phyloP scores from a whole-genome alignment of 2,329 filamentous ascomycete species.

The Cladosporium sp. region DNA sequence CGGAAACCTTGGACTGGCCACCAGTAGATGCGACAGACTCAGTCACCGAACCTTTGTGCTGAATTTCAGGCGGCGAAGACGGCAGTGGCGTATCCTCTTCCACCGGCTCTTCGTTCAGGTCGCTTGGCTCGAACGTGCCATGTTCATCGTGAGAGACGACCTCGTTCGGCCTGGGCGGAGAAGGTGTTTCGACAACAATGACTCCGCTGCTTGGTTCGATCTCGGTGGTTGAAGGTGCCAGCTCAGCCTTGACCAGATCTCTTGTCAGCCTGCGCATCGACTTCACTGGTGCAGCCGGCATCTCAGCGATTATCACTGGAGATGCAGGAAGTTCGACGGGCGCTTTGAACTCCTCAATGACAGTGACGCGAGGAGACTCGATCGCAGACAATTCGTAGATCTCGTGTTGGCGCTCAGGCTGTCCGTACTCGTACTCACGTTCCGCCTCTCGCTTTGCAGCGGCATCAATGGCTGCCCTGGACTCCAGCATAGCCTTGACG shows the following conservation, averaged over 20 bases:
- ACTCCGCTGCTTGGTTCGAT: slow-evolving; percentile 15
- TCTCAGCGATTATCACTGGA: slow-evolving; percentile 34
- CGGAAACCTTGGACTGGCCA: slow-evolving; percentile 28
- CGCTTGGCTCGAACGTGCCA: not conserved
- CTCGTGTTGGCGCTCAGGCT: slow-evolving; percentile 24
- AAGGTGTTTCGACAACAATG: slow-evolving; percentile 3
- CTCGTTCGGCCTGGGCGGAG: slow-evolving; percentile 16
- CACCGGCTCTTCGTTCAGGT: slow-evolving; percentile 11
- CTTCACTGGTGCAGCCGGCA: slow-evolving; percentile 21
- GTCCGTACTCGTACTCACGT: slow-evolving; percentile 17
- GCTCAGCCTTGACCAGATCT: slow-evolving; percentile 38
- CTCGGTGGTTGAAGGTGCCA: slow-evolving; percentile 31
- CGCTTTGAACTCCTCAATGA: slow-evolving; percentile 35
- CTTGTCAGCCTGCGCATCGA: slow-evolving; percentile 35
- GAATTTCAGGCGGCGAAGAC: slow-evolving; percentile 17
- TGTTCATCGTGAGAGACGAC: not conserved
- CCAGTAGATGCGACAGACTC: slow-evolving; percentile 27
- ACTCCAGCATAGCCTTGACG: slow-evolving; percentile 47
- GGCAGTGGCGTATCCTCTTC: slow-evolving; percentile 5
- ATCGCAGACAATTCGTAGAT: slow-evolving; percentile 36
- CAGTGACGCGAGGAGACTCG: slow-evolving; percentile 33
- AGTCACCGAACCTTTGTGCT: slow-evolving; percentile 24
- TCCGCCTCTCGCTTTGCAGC: slow-evolving; percentile 25
- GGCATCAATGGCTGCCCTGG: slow-evolving; percentile 34
- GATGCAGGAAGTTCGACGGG: slow-evolving; percentile 39